Evolutionary conservation across 768 basidiomycete genomes (phyloP).

Genomic region (Auricularia sp.): DNA sequence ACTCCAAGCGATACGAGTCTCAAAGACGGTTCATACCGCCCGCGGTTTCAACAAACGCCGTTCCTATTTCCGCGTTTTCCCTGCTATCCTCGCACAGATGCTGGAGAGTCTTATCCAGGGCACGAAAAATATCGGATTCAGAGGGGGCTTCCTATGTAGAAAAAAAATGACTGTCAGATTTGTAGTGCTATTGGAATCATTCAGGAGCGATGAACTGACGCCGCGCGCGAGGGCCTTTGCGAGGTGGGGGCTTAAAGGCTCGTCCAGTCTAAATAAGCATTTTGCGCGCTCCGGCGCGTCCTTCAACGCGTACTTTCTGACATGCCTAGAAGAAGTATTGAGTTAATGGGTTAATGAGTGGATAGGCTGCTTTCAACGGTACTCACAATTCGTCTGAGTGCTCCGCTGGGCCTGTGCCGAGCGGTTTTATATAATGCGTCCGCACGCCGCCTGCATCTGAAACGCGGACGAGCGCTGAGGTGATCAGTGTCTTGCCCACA

Average conservation of each 20-base stretch:
- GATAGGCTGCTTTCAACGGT: background rate
- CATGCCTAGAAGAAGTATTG: conserved; percentile 20
- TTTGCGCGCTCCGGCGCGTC: conserved; percentile 33
- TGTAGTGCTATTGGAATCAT: no score
- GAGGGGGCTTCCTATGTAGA: background rate
- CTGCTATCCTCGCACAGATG: no score
- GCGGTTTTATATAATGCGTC: conserved; percentile 76
- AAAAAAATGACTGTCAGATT: background rate
- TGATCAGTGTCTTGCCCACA: conserved; percentile 90
- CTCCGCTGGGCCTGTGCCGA: conserved; percentile 73
- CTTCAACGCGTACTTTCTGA: conserved; percentile 42
- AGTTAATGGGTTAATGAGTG: background rate
- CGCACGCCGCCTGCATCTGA: conserved; percentile 46
- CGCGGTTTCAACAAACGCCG: background rate
- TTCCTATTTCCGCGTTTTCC: background rate
- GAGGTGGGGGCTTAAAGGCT: conserved; percentile 90
- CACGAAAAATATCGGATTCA: background rate
- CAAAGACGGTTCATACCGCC: background rate
- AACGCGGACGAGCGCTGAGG: conserved; percentile 72
- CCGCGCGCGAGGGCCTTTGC: conserved; percentile 42
- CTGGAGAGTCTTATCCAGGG: no score
- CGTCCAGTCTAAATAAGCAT: conserved; percentile 75
- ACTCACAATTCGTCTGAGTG: conserved; percentile 81
- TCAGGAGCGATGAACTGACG: background rate
- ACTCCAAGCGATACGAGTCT: background rate